Evolutionary conservation across 1,284 basidiomycete genomes (phyloP), one percentile per base, ranked within the genome.

Genomic region (Athelia psychrophila): DNA sequence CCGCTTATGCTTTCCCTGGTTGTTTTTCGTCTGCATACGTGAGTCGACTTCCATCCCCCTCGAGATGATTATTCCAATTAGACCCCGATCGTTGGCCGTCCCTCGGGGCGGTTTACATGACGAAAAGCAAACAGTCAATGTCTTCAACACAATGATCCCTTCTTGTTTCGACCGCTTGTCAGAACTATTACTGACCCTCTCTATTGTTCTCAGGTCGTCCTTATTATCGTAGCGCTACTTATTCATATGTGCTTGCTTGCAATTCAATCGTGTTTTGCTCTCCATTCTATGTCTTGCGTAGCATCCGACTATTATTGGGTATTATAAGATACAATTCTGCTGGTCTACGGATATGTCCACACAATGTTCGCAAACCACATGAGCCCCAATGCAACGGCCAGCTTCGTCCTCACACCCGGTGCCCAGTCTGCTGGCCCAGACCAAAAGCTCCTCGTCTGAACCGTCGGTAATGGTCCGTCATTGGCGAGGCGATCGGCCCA

Each of bases 291-390:
- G n/a, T 6, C n/a, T 42, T 42, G 38, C n/a, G 6, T 42, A 42
- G 6, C 8, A 5, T 8, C 38, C n/a, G 6, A 8, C n/a, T n/a
- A n/a, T n/a, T 6, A 6, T n/a, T 42, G 8, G n/a, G 38, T 6
- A n/a, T n/a, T 30, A 30, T 30, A 30, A 30, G 27, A 30, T 30
- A 30, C 13, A 30, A 6, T 30, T 30, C 27, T 30, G 13, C 13
- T 5, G 13, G n/a, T 23, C n/a, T 59, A 62, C 32, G 70, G 66
- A 55, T 76, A 69, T 51, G 69, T 63, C 84, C 84, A 86, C 44
- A 81, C 61, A 16, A 79, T 54, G 57, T 86, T 86, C 40, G 77
- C 58, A 48, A 78, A 47, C 84, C 84, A 86, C 77, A 86, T 77
- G 12, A 57, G 64, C 8, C 55, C 68, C 33, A 66, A 62, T 38